Conservation (phyloP, 306 rosid species). For the Trifolium repens region DNA sequence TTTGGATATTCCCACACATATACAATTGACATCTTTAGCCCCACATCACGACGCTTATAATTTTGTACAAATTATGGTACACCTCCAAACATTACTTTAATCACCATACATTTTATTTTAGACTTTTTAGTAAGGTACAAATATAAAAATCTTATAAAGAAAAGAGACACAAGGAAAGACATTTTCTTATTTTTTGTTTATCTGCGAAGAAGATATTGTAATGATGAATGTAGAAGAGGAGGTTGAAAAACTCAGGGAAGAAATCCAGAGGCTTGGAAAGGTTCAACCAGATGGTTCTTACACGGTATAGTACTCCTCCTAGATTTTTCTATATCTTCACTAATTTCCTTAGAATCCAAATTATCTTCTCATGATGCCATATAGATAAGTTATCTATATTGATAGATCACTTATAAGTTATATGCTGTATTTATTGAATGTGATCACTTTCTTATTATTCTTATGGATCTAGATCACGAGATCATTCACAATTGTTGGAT, state of each 20-base stretch:
- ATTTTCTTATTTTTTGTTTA: conserved; percentile 23
- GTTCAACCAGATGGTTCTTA: conserved; percentile 79
- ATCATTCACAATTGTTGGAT: conserved; percentile 23
- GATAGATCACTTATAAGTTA: too few relatives aligned
- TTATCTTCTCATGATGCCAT: conserved; percentile 28
- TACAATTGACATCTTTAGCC: too few relatives aligned
- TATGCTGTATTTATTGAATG: conserved; percentile 5
- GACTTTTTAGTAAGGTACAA: too few relatives aligned
- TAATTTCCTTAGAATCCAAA: conserved; percentile 3
- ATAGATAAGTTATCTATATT: not conserved
- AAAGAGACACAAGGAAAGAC: not conserved
- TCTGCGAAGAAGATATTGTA: conserved; percentile 42
- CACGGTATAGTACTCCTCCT: conserved; percentile 57
- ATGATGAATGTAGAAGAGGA: conserved; percentile 94
- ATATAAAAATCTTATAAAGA: too few relatives aligned
- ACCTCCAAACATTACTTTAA: too few relatives aligned
- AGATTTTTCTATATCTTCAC: conserved; percentile 4
- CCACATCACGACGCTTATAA: too few relatives aligned
- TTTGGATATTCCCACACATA: too few relatives aligned
- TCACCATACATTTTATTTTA: too few relatives aligned
- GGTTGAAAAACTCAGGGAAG: conserved; percentile 74
- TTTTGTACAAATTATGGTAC: too few relatives aligned
- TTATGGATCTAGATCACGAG: conserved; percentile 46
- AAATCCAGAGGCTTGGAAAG: conserved; percentile 81
- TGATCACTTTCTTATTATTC: conserved; percentile 28